phyloP scores from a whole-genome alignment of 2,329 filamentous ascomycete species.

The Calonectria pseudoturangicola region DNA sequence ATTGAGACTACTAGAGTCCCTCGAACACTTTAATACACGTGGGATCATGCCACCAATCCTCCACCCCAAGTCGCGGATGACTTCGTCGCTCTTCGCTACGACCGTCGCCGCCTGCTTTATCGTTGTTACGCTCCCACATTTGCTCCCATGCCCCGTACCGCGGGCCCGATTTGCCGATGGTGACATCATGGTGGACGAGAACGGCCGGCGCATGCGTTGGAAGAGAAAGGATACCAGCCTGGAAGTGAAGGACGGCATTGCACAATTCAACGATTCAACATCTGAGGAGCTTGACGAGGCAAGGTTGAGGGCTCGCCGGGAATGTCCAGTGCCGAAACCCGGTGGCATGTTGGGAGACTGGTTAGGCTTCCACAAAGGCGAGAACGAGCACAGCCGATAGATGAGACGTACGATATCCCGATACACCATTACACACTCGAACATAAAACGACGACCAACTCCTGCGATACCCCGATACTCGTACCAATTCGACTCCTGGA shows the following conservation, averaged over 20 bases:
- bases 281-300: constrained; percentile 59
- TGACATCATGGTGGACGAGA: constrained; percentile 67
- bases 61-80: constrained; percentile 94
- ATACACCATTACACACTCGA: constrained; percentile 18
- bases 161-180: constrained; percentile 85
- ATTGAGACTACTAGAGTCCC: constrained; percentile 54
- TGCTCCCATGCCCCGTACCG: constrained; percentile 92
- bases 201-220: constrained; percentile 67
- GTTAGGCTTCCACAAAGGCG: constrained; percentile 77
- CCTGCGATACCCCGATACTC: background rate
- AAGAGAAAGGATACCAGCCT: constrained; percentile 60
- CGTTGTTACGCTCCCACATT: constrained; percentile 91
- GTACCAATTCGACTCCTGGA: constrained; percentile 18
- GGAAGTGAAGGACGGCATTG: constrained; percentile 67
- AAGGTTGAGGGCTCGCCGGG: constrained; percentile 73
- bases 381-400: constrained; percentile 51
- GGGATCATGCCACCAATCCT: constrained; percentile 87
- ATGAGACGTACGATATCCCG: constrained; percentile 48
- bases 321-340: constrained; percentile 96
- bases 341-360: constrained; percentile 84
- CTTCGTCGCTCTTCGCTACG: constrained; percentile 95
- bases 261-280: constrained; percentile 66
- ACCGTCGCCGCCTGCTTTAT: constrained; percentile 93
- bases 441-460: constrained; percentile 20
- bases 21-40: constrained; percentile 38